Conservation (phyloP, 2,329 filamentous ascomycete genomes). For the Thielaviopsis populi region DNA sequence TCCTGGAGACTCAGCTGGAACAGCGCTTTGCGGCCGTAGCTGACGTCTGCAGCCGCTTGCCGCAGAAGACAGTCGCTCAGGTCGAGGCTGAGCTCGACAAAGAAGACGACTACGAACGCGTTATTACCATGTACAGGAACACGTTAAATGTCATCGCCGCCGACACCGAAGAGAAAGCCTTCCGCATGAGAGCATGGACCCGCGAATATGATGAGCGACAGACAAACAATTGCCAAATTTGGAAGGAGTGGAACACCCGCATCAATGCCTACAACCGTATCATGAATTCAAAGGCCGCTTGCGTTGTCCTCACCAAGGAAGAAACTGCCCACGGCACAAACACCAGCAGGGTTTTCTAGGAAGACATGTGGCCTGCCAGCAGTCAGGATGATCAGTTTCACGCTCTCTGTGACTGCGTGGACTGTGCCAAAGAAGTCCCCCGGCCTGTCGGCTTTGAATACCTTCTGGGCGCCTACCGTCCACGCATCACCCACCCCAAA, state of each 20-base stretch:
- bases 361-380: background rate
- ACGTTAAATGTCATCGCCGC: background rate
- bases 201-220: background rate
- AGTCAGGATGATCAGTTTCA: background rate
- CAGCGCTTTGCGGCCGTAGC: background rate
- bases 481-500: background rate
- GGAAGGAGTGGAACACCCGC: background rate
- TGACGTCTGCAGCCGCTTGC: background rate
- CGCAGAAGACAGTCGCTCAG: background rate
- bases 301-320: background rate
- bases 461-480: background rate
- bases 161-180: background rate
- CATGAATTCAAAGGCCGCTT: background rate
- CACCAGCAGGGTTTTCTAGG: background rate
- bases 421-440: background rate
- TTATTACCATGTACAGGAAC: background rate
- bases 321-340: background rate
- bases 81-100: background rate
- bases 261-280: background rate
- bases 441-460: background rate
- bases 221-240: background rate
- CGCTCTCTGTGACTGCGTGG: background rate
- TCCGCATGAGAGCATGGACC: background rate
- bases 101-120: background rate
- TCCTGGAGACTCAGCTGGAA: background rate